A percentile compares a stretch with the other conserved stretches of the same genome.
Conservation (phyloP, 805 yeast species). For the Pichia exigua region DNA sequence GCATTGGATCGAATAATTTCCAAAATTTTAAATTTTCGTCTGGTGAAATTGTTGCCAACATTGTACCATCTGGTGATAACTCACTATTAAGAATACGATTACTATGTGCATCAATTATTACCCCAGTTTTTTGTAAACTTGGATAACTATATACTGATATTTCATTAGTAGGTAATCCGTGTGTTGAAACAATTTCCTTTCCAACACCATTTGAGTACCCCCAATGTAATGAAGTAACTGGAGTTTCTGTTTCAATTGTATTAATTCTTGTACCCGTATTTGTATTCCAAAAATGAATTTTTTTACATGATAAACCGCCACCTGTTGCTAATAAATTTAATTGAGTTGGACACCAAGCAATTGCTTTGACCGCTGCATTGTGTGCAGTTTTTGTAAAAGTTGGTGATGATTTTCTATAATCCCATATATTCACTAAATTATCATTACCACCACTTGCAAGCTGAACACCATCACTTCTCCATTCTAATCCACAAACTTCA, state of each 20-base stretch:
- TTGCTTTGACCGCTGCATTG: constrained; percentile 90
- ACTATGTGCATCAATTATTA: constrained; percentile 80
- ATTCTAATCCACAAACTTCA: constrained; percentile 88
- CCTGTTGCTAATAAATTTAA: constrained; percentile 84
- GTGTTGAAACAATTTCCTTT: constrained; percentile 82
- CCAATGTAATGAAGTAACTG: constrained; percentile 92
- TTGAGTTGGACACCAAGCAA: constrained; percentile 92
- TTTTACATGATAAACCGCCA: constrained; percentile 87
- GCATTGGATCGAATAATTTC: constrained; percentile 63
- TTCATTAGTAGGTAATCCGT: constrained; percentile 86
- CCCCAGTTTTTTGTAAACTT: constrained; percentile 78
- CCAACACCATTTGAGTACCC: constrained; percentile 69
- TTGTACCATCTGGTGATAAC: constrained; percentile 82
- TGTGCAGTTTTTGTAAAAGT: constrained; percentile 71
- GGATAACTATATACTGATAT: constrained; percentile 82
- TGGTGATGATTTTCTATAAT: constrained; percentile 63
- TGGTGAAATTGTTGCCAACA: constrained; percentile 90
- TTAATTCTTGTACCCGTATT: constrained; percentile 82
- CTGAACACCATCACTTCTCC: constrained; percentile 77
- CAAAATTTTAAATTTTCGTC: constrained; percentile 95
- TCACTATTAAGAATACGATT: constrained; percentile 77
- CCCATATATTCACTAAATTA: constrained; percentile 90
- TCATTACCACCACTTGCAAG: constrained; percentile 93
- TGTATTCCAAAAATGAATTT: constrained; percentile 92
- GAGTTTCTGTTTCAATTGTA: constrained; percentile 86